Percentiles rank a stretch among this genome's conserved stretches.
Evolutionary conservation across 345 rosid species (phyloP).

Genomic region (Theobroma cacao): DNA sequence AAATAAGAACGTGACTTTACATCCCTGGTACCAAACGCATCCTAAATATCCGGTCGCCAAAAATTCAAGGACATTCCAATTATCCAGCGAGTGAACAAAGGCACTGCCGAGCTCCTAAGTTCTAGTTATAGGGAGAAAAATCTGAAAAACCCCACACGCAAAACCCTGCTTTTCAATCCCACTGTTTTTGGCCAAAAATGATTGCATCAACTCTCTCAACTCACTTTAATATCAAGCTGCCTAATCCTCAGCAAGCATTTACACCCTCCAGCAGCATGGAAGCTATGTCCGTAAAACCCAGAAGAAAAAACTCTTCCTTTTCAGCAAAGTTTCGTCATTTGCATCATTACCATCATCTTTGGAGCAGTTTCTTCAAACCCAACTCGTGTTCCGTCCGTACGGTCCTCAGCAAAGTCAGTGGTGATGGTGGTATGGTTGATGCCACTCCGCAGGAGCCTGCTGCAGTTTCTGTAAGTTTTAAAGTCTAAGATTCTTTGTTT

Average conservation of each 20-base stretch:
- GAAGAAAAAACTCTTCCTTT: constrained; percentile 28
- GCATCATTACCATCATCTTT: constrained; percentile 15
- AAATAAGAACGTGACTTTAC: too few relatives aligned
- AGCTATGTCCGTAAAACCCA: constrained; percentile 26
- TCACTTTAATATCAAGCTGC: constrained; percentile 28
- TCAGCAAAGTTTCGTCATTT: constrained; percentile 5
- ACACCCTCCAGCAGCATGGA: constrained; percentile 19
- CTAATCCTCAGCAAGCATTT: constrained; percentile 29
- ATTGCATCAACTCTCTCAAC: constrained; percentile 28
- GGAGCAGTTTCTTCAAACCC: constrained; percentile 21
- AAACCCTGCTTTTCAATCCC: neutral
- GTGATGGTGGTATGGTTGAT: constrained; percentile 38
- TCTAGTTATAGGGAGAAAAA: neutral
- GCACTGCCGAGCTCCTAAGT: neutral
- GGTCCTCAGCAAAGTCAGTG: constrained; percentile 26
- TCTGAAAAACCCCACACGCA: neutral
- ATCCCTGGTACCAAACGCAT: too few relatives aligned
- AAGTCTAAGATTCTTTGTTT: neutral
- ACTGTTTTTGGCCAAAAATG: constrained; percentile 4
- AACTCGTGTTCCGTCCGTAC: constrained; percentile 19
- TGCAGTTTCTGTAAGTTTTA: constrained; percentile 46
- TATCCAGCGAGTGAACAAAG: neutral
- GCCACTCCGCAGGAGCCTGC: constrained; percentile 31
- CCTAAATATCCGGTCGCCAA: neutral
- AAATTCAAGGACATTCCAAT: neutral